Base-by-base conservation (phyloP, 2,329 filamentous ascomycete genomes). In the Phialemoniopsis sp. region DNA sequence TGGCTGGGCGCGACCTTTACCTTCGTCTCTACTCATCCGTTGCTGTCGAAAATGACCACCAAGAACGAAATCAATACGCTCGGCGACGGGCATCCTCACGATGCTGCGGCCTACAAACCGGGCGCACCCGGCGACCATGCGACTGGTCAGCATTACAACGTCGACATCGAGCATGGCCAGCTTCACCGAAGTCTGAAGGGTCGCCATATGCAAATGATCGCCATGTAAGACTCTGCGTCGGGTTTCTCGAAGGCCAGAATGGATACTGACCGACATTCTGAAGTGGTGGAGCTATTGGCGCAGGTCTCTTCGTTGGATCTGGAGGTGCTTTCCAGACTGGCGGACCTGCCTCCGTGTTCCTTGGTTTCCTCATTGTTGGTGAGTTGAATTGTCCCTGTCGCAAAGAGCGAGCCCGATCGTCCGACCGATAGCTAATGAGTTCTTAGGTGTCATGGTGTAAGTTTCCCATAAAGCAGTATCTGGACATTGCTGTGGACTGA, bases 251-350 rank as follows among this genome's bases (percentile, higher is more conserved):
- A n/a, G 21, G 6, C 21, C 21, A 6, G 6, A 26, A 26, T 10
- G 6, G 6, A 26, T 26, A 10, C 21, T 26, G 21, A 26, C 10
- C 21, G 21, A 26, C 21, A 6, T 10, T 28, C n/a, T 21, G 8
- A n/a, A 40, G 38, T 37, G 58, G 58, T 35, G 58, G 57, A 41
- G 54, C 58, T 10, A 61, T 64, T 44, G 61, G 61, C 39, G 60
- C 64, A 40, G 64, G 64, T 57, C 53, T 67, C 9, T 67, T 66
- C 40, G 56, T 67, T 34, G 55, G 59, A 33, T 62, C 62, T 19
- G 64, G 62, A 14, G 38, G 39, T 45, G 58, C 64, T 16, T 51
- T 67, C 13, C 44, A 49, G 28, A 45, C 41, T 34, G 64, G 62
- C 37, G 64, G 64, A 13, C 41, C 41, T n/a, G 32, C 26, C 18